phyloP scores from a whole-genome alignment of 2,329 filamentous ascomycete species.

The Cryphonectria nitschkei region DNA sequence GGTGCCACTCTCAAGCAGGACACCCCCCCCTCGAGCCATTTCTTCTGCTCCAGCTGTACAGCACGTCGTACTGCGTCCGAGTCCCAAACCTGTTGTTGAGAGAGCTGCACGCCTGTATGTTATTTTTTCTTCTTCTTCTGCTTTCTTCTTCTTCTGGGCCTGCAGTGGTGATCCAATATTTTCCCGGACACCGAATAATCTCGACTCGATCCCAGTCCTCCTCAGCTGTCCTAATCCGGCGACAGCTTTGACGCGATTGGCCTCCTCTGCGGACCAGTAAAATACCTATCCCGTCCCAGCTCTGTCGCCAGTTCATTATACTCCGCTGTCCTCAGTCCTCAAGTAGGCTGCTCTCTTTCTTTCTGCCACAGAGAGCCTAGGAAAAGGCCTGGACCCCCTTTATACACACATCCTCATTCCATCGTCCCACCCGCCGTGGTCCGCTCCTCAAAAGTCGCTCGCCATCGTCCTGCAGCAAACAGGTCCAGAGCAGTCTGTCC shows the following conservation, averaged over 20 bases:
- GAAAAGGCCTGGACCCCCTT: background rate
- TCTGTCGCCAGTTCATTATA: background rate
- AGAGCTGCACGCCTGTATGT: background rate
- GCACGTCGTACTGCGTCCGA: constrained; percentile 9
- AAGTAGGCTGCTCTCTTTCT: background rate
- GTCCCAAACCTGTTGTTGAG: background rate
- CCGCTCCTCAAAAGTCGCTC: background rate
- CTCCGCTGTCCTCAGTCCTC: constrained; percentile 8
- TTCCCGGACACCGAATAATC: constrained; percentile 17
- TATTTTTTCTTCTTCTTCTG: background rate
- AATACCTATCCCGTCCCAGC: constrained; percentile 1
- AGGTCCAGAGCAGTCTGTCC: background rate
- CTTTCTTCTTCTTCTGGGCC: background rate
- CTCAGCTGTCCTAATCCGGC: constrained; percentile 17
- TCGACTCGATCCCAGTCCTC: constrained; percentile 17
- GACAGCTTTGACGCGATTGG: constrained; percentile 22
- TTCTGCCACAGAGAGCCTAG: background rate
- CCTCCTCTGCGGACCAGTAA: constrained; percentile 16
- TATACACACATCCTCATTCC: background rate
- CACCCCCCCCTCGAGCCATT: background rate
- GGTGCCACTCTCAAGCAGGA: background rate
- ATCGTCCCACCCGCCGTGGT: constrained; percentile 3
- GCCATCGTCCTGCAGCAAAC: background rate
- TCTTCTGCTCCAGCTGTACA: background rate
- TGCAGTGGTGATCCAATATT: constrained; percentile 7